Evolutionary conservation across 1,284 basidiomycete species (phyloP).

Genomic region (Apiotrichum gamsii): DNA sequence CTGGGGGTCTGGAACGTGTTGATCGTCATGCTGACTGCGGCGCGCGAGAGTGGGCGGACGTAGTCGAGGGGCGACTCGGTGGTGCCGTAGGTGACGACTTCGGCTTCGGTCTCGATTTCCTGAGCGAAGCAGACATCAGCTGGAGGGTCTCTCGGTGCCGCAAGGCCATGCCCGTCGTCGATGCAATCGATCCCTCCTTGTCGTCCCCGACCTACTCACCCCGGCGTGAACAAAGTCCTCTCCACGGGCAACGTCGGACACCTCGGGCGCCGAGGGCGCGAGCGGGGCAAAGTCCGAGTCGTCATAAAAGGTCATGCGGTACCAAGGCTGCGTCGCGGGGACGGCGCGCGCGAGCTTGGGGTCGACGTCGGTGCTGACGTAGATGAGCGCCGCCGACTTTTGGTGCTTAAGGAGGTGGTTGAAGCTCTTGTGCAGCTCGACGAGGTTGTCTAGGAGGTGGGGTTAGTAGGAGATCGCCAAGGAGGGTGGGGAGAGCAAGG

Average conservation of each 20-base stretch:
- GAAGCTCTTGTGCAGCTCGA: constrained; percentile 5
- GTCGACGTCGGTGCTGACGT: constrained; percentile 45
- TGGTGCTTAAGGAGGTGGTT: constrained; percentile 1
- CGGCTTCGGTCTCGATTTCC: constrained; percentile 42
- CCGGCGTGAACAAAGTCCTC: constrained; percentile 48
- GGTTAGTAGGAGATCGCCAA: too few species aligned
- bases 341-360: constrained; percentile 24
- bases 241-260: constrained; percentile 42
- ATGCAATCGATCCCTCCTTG: too few species aligned
- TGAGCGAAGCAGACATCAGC: constrained; percentile 2
- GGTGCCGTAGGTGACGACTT: constrained; percentile 37
- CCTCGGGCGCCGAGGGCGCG: constrained; percentile 26
- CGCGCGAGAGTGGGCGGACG: constrained; percentile 45
- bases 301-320: constrained; percentile 45
- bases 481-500: too few species aligned
- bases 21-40: constrained; percentile 41
- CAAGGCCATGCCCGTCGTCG: too few species aligned
- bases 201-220: constrained; percentile 19
- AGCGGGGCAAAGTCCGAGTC: constrained; percentile 47
- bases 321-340: constrained; percentile 40
- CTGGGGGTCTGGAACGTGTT: constrained; percentile 42
- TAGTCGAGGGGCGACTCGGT: constrained; percentile 44
- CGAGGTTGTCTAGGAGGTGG: constrained; percentile 14
- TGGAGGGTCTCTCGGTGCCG: too few species aligned
- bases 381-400: constrained; percentile 34